Percentiles rank a stretch among this genome's conserved stretches.
phyloP scores from a whole-genome alignment of 2,329 filamentous ascomycete species.

The Nigrospora sphaerica region DNA sequence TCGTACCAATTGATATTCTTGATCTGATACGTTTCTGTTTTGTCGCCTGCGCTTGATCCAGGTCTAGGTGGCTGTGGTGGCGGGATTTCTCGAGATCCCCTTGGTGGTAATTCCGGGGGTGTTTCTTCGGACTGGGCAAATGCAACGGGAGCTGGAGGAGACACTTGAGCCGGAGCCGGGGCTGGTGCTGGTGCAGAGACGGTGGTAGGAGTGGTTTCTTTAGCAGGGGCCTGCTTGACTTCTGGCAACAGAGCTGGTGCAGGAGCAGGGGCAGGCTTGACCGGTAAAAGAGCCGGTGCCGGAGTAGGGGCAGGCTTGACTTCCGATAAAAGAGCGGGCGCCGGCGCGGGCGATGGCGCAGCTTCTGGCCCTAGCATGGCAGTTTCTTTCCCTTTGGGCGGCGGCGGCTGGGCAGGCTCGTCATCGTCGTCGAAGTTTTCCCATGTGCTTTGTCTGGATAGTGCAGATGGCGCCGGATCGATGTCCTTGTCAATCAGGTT shows the following conservation, averaged over 20 bases:
- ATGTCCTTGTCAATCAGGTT: conserved; percentile 40
- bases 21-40: conserved; percentile 80
- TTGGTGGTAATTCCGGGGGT: conserved; percentile 31
- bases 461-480: conserved; percentile 18
- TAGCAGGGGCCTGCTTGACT: too few relatives aligned
- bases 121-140: conserved; percentile 8
- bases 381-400: too few relatives aligned
- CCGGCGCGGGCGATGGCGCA: neutral
- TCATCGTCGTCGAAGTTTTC: conserved; percentile 27
- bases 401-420: conserved; percentile 2
- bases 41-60: conserved; percentile 30
- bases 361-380: neutral
- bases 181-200: too few relatives aligned
- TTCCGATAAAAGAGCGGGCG: too few relatives aligned
- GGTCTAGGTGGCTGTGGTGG: conserved; percentile 30
- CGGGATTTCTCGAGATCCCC: conserved; percentile 14
- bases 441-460: conserved; percentile 29
- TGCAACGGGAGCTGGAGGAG: neutral
- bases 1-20: conserved; percentile 88
- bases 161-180: too few relatives aligned
- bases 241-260: too few relatives aligned
- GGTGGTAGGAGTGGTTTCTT: too few relatives aligned
- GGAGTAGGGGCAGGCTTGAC: too few relatives aligned
- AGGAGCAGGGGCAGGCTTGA: too few relatives aligned
- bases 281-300: too few relatives aligned